Percentiles rank a stretch among this genome's conserved stretches.
Evolutionary conservation across 2,329 filamentous ascomycete genomes (phyloP).

Genomic region (Knoxdaviesia proteae): DNA sequence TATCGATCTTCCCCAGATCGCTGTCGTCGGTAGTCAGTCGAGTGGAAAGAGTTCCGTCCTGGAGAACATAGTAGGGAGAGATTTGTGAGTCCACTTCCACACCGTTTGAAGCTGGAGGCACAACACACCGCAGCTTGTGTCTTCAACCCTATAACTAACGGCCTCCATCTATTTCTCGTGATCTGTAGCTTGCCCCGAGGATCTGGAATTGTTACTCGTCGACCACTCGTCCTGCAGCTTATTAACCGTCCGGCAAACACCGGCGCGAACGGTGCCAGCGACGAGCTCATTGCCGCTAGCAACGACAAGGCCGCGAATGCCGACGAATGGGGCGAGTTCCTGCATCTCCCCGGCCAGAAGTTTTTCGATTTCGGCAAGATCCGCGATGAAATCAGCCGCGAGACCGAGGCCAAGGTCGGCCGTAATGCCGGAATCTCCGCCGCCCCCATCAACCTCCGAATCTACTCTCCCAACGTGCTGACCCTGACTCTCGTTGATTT

Average conservation of each 20-base stretch:
- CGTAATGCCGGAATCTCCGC: slow-evolving; percentile 93
- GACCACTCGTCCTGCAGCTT: slow-evolving; percentile 89
- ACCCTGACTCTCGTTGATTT: slow-evolving; percentile 92
- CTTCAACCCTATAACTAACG: too few species aligned
- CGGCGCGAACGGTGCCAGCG: slow-evolving; percentile 52
- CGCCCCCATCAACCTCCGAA: slow-evolving; percentile 88
- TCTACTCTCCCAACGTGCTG: slow-evolving; percentile 95
- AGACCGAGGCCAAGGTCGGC: slow-evolving; percentile 92
- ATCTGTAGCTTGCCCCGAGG: slow-evolving; percentile 68
- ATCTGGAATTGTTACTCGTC: slow-evolving; percentile 88
- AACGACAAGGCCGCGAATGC: slow-evolving; percentile 74
- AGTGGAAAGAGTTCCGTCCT: slow-evolving; percentile 98
- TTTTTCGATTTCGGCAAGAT: slow-evolving; percentile 98
- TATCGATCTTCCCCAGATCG: slow-evolving; percentile 96
- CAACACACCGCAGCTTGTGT: too few species aligned
- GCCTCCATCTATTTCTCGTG: slow-evolving; percentile 3
- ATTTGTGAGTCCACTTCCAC: slow-evolving; percentile 53
- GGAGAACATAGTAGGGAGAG: slow-evolving; percentile 95
- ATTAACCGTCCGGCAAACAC: slow-evolving; percentile 59
- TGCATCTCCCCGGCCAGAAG: slow-evolving; percentile 93
- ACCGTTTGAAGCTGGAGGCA: too few species aligned
- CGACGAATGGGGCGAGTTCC: slow-evolving; percentile 97
- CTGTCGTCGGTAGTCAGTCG: slow-evolving; percentile 93
- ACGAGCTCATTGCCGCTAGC: slow-evolving; percentile 41
- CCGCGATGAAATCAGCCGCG: slow-evolving; percentile 86